These are phyloP conservation scores for Moesziomyces parantarcticus DNA, from an alignment of 1,284 basidiomycete genomes.

Conservation along the genomic window DNA sequence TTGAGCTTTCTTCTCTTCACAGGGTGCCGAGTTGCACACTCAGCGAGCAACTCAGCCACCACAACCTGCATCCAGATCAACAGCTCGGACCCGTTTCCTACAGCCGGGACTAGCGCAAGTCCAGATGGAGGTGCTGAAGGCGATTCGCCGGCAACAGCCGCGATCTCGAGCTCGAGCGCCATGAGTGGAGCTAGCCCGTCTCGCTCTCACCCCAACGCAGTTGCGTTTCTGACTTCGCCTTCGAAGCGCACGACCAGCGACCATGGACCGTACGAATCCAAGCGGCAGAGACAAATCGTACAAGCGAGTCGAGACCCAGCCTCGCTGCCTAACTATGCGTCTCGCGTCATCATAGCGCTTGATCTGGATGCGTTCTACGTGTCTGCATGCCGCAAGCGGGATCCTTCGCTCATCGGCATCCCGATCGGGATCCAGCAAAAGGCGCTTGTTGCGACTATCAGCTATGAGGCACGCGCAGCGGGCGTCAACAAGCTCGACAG, in stretches of 20 bases:
- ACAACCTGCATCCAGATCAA: neutral
- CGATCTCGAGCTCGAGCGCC: neutral
- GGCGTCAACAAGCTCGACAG: constrained; percentile 66
- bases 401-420: constrained; percentile 65
- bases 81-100: neutral
- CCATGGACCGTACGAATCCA: neutral
- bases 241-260: neutral
- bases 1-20: no score
- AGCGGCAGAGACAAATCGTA: constrained; percentile 15
- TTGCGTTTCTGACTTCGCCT: neutral
- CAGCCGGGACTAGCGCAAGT: neutral
- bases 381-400: constrained; percentile 65
- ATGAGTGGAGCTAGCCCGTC: neutral
- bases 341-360: constrained; percentile 47
- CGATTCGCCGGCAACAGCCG: neutral
- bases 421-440: constrained; percentile 69
- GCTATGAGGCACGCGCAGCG: constrained; percentile 68
- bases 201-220: neutral
- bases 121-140: neutral
- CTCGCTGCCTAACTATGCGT: constrained; percentile 1
- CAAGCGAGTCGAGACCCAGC: neutral
- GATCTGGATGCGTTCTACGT: constrained; percentile 65
- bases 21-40: no score
- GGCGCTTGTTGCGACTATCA: constrained; percentile 68
- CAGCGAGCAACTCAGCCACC: neutral